phyloP scores from a whole-genome alignment of 805 yeast species.

The Saccharomycopsis fibuligera region DNA sequence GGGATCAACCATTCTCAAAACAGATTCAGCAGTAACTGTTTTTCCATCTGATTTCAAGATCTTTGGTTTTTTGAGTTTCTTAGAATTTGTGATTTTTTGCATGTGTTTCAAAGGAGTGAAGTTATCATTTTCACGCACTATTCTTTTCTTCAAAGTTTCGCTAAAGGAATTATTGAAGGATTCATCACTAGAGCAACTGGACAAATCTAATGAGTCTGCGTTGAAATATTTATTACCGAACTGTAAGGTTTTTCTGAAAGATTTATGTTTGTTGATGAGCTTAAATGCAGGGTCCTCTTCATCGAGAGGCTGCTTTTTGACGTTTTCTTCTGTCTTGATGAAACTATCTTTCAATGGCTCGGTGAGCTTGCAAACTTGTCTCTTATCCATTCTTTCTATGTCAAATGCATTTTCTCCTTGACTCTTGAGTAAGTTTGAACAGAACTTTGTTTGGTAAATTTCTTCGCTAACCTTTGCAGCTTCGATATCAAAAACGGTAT shows the following conservation, averaged over 20 bases:
- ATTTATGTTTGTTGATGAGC: conserved; percentile 10
- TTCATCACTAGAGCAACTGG: background rate
- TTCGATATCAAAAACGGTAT: conserved; percentile 11
- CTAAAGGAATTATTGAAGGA: conserved; percentile 13
- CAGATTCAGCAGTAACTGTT: conserved; percentile 22
- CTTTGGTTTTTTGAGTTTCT: conserved; percentile 21
- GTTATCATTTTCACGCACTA: conserved; percentile 9
- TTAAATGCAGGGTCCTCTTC: conserved; percentile 13
- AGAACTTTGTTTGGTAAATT: conserved; percentile 3
- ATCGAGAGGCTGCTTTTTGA: background rate
- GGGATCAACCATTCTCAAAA: conserved; percentile 22
- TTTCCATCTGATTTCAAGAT: conserved; percentile 21
- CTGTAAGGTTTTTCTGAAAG: conserved; percentile 6
- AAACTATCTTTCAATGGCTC: conserved; percentile 14
- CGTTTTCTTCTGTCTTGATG: background rate
- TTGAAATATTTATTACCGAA: conserved; percentile 11
- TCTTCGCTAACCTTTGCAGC: conserved; percentile 15
- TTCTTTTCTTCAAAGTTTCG: conserved; percentile 10
- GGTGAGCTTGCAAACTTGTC: conserved; percentile 12
- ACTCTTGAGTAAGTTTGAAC: background rate
- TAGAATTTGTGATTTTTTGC: background rate
- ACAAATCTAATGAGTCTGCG: conserved; percentile 14
- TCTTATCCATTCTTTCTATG: conserved; percentile 9
- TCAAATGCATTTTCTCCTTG: conserved; percentile 2
- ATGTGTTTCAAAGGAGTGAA: conserved; percentile 11